Percentiles rank a stretch among this genome's conserved stretches.
Conservation (phyloP, 306 rosid species). For the Cicer pinnatifidum region DNA sequence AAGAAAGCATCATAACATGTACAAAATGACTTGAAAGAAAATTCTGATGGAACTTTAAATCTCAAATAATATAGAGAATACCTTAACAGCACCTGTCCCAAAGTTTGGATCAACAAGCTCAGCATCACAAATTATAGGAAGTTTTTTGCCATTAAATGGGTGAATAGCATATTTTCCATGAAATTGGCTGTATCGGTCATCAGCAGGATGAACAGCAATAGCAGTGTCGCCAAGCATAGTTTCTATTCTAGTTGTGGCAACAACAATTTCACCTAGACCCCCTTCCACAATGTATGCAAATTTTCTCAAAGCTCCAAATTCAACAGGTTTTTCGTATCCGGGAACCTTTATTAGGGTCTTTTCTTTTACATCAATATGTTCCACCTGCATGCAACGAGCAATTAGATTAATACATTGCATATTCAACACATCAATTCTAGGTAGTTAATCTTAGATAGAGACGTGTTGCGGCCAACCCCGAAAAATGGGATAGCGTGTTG, state of each 20-base stretch:
- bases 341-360: conserved; percentile 73
- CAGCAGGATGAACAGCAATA: conserved; percentile 84
- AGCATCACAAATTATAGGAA: conserved; percentile 82
- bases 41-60: conserved; percentile 5
- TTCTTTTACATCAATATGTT: conserved; percentile 81
- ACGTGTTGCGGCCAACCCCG: no score
- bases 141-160: conserved; percentile 84
- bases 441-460: no score
- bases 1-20: conserved; percentile 33
- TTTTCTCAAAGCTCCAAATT: conserved; percentile 86
- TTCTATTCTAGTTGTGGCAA: conserved; percentile 93
- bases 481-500: no score
- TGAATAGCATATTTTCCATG: conserved; percentile 90
- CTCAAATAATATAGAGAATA: conserved; percentile 42
- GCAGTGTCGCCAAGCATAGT: conserved; percentile 99
- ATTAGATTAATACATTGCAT: conserved; percentile 34
- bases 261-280: conserved; percentile 83
- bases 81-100: conserved; percentile 99
- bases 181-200: conserved; percentile 68
- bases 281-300: conserved; percentile 89
- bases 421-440: background rate
- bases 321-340: conserved; percentile 79
- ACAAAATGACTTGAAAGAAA: conserved; percentile 35
- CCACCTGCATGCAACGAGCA: conserved; percentile 68
- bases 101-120: conserved; percentile 89